Evolutionary conservation across 1,139 yeast genomes (phyloP).

Genomic region (Wickerhamomyces sp.): DNA sequence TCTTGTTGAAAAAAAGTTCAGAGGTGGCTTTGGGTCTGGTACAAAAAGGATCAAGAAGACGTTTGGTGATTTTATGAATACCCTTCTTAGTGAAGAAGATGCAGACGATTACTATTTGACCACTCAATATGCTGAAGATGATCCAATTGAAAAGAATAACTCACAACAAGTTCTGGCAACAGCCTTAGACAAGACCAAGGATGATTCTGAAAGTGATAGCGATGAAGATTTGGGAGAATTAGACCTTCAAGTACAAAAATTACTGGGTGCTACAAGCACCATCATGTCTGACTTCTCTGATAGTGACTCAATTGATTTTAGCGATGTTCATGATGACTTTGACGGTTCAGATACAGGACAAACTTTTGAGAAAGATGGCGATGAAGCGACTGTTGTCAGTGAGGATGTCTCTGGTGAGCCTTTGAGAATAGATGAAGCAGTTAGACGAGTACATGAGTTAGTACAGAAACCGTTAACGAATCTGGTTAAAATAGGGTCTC

Average conservation of each 20-base stretch:
- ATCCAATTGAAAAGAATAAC: slow-evolving; percentile 43
- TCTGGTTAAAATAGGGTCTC: slow-evolving; percentile 24
- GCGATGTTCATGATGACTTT: slow-evolving; percentile 46
- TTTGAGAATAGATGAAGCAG: slow-evolving; percentile 26
- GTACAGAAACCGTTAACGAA: slow-evolving; percentile 60
- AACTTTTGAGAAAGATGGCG: slow-evolving; percentile 16
- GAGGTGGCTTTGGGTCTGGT: slow-evolving; percentile 67
- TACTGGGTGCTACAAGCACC: slow-evolving; percentile 3
- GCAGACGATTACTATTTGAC: slow-evolving; percentile 47
- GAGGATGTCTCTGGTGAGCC: slow-evolving; percentile 20
- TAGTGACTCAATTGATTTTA: slow-evolving; percentile 38
- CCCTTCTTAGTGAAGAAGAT: slow-evolving; percentile 38
- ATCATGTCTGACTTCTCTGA: slow-evolving; percentile 26
- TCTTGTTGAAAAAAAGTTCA: slow-evolving; percentile 50
- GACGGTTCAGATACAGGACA: too few species aligned
- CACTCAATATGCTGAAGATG: slow-evolving; percentile 54
- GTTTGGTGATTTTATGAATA: slow-evolving; percentile 40
- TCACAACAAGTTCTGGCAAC: too few species aligned
- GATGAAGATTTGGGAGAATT: slow-evolving; percentile 21
- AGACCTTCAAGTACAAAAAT: slow-evolving; percentile 17
- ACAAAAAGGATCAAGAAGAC: slow-evolving; percentile 43
- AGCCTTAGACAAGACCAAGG: slow-evolving; percentile 20
- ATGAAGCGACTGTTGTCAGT: slow-evolving; percentile 20
- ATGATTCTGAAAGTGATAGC: slow-evolving; percentile 12
- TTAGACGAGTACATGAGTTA: slow-evolving; percentile 37